Conservation (phyloP, 2,329 filamentous ascomycete species). For the Canariomyces notabilis region DNA sequence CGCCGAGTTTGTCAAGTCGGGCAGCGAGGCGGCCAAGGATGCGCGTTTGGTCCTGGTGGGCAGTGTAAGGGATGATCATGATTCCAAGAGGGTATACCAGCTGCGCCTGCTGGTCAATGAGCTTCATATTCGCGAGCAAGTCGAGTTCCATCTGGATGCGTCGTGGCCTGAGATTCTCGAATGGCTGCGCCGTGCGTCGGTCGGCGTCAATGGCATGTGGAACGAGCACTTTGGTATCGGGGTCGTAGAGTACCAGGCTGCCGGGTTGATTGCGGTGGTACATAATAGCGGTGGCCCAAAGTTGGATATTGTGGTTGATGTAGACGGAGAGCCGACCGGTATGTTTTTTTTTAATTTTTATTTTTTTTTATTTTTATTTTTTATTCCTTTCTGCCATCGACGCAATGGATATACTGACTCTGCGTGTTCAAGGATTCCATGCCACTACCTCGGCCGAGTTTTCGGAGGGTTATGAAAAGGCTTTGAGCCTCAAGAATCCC, state of each 20-base stretch:
- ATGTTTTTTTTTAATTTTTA: constrained; percentile 10
- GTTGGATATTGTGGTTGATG: constrained; percentile 79
- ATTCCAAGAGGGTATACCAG: constrained; percentile 81
- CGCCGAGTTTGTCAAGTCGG: constrained; percentile 62
- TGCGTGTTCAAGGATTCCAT: constrained; percentile 60
- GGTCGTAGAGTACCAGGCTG: constrained; percentile 96
- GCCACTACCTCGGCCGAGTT: constrained; percentile 75
- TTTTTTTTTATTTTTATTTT: no score
- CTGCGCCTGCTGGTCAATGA: constrained; percentile 82
- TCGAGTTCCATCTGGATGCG: constrained; percentile 85
- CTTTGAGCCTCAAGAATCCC: constrained; percentile 66
- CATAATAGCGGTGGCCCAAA: constrained; percentile 92
- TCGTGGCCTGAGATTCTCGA: constrained; percentile 82
- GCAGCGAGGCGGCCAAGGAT: constrained; percentile 43
- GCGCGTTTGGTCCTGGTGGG: constrained; percentile 79
- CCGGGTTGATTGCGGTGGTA: constrained; percentile 86
- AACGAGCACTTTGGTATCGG: constrained; percentile 99
- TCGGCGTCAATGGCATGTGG: constrained; percentile 99
- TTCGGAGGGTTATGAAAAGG: constrained; percentile 72
- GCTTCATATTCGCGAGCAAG: constrained; percentile 73
- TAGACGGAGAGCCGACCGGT: constrained; percentile 77
- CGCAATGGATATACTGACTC: neutral
- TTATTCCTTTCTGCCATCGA: no score
- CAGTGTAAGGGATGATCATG: constrained; percentile 79
- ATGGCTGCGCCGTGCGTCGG: constrained; percentile 68